phyloP scores from a whole-genome alignment of 2,329 filamentous ascomycete species.

The Nigrospora oryzae region DNA sequence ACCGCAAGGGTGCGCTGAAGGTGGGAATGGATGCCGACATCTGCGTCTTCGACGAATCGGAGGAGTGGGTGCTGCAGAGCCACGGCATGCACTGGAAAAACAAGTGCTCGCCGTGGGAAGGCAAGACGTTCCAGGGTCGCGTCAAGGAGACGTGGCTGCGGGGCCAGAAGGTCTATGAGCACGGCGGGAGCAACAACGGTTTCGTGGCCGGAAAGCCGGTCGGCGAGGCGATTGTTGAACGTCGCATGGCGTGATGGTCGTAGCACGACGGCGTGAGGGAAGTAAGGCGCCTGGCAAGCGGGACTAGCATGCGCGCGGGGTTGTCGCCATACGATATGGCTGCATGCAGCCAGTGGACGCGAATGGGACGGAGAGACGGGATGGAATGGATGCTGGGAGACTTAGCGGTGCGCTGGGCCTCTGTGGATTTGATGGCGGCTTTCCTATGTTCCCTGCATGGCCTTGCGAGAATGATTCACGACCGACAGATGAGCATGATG shows the following conservation, averaged over 20 bases:
- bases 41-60: constrained; percentile 83
- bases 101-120: constrained; percentile 85
- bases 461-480: no score
- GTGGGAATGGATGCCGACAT: constrained; percentile 85
- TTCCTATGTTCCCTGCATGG: no score
- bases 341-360: no score
- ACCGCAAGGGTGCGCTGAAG: constrained; percentile 71
- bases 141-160: constrained; percentile 82
- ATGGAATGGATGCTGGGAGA: no score
- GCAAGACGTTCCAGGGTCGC: constrained; percentile 66
- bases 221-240: constrained; percentile 53
- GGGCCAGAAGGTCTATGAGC: constrained; percentile 64
- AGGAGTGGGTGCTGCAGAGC: constrained; percentile 63
- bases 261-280: background rate
- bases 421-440: no score
- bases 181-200: constrained; percentile 44
- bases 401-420: no score
- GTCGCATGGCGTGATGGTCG: constrained; percentile 31
- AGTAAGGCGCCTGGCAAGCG: background rate
- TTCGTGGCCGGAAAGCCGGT: constrained; percentile 40
- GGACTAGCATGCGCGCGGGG: no score
- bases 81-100: constrained; percentile 92
- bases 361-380: no score
- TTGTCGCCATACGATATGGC: no score
- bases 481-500: no score